These are phyloP conservation scores for Annulohypoxylon moriforme DNA, from an alignment of 495 filamentous ascomycete genomes.

Conservation along the genomic window DNA sequence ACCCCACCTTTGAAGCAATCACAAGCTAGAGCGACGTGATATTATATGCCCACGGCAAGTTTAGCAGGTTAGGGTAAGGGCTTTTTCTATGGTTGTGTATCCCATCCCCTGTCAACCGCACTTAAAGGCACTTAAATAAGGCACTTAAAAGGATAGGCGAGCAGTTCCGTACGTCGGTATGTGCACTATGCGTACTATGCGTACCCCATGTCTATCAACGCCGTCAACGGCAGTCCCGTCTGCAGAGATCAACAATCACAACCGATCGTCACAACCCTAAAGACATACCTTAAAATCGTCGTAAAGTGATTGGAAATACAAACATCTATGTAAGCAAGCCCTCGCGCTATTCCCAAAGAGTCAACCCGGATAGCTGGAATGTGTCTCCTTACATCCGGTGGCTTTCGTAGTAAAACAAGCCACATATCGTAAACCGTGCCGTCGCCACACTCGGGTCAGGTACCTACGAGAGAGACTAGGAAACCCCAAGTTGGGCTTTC, in stretches of 20 bases:
- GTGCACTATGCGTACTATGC: slow-evolving; percentile 2
- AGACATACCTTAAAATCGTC: slow-evolving; percentile 30
- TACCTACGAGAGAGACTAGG: neutral
- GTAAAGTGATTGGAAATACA: slow-evolving; percentile 28
- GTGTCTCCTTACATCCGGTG: slow-evolving; percentile 12
- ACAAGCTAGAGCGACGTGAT: slow-evolving; percentile 26
- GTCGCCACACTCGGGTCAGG: slow-evolving; percentile 2
- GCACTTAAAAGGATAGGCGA: slow-evolving; percentile 16
- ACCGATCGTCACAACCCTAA: slow-evolving; percentile 39
- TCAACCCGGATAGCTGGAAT: slow-evolving; percentile 23
- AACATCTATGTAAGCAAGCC: slow-evolving; percentile 3
- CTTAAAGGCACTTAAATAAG: neutral
- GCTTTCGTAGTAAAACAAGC: neutral
- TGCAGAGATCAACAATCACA: slow-evolving; percentile 36
- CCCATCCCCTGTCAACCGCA: slow-evolving; percentile 18
- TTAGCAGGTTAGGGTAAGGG: slow-evolving; percentile 44
- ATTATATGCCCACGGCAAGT: slow-evolving; percentile 21
- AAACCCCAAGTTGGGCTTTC: neutral
- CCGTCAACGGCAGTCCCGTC: slow-evolving; percentile 37
- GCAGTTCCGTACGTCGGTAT: slow-evolving; percentile 14
- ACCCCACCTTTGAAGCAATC: slow-evolving; percentile 36
- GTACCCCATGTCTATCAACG: slow-evolving; percentile 35
- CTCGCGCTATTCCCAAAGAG: slow-evolving; percentile 28
- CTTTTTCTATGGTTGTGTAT: slow-evolving; percentile 13
- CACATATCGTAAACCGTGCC: slow-evolving; percentile 6